phyloP scores from a whole-genome alignment of 2,329 filamentous ascomycete species.

The Cladophialophora bantiana region DNA sequence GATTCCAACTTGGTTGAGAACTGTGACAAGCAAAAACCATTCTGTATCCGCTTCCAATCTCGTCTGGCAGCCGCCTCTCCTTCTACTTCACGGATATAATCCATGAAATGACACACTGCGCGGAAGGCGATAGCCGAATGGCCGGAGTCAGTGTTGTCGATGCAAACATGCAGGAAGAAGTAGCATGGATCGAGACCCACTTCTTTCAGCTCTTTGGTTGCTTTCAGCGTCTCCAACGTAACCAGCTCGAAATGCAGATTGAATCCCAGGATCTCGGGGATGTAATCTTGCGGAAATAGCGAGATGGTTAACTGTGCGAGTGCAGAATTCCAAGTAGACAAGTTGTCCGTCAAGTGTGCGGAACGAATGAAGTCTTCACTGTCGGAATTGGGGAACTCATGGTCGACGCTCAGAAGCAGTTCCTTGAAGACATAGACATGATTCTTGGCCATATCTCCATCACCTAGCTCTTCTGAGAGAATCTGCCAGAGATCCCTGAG shows the following conservation, averaged over 20 bases:
- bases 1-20: background rate
- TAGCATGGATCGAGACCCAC: background rate
- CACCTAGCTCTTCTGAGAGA: background rate
- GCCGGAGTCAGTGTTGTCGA: background rate
- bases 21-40: background rate
- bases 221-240: background rate
- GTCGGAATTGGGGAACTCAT: background rate
- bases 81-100: background rate
- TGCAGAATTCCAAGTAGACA: background rate
- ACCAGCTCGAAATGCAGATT: slow-evolving; percentile 1
- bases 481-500: background rate
- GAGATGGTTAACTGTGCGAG: background rate
- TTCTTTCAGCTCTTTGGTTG: slow-evolving; percentile 1
- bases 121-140: slow-evolving; percentile 1
- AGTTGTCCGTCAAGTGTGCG: background rate
- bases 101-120: background rate
- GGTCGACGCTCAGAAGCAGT: background rate
- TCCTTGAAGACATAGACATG: background rate
- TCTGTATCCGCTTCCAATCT: background rate
- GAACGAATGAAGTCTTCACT: background rate
- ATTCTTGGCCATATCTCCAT: background rate
- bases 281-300: background rate
- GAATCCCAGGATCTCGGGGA: background rate
- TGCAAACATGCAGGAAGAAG: slow-evolving; percentile 1
- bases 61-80: background rate